phyloP scores from a whole-genome alignment of 2,329 filamentous ascomycete species.

The Fusarium pseudocircinatum region DNA sequence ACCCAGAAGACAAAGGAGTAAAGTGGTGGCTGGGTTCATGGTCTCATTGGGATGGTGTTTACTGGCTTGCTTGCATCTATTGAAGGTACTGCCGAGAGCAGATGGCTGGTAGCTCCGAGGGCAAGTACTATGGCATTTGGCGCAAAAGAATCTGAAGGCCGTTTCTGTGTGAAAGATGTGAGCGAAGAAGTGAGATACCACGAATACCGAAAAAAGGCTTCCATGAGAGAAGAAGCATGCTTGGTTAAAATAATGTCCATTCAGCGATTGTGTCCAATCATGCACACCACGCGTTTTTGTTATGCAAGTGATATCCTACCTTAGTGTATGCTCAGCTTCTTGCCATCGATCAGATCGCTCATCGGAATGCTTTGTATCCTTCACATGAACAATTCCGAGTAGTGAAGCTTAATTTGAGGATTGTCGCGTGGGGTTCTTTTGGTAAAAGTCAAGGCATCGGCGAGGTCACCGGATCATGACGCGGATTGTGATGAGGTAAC shows the following conservation, averaged over 20 bases:
- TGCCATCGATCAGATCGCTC: neutral
- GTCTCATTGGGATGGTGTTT: constrained; percentile 73
- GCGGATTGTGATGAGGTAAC: neutral
- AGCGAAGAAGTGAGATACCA: constrained; percentile 43
- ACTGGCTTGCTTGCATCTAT: constrained; percentile 69
- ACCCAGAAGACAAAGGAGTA: constrained; percentile 99
- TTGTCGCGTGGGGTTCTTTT: neutral
- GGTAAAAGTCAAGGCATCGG: neutral
- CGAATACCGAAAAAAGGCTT: constrained; percentile 37
- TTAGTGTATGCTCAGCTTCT: neutral
- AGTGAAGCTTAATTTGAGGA: neutral
- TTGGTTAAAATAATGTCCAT: constrained; percentile 38
- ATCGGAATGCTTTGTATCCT: neutral
- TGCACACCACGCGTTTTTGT: neutral
- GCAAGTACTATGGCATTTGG: constrained; percentile 61
- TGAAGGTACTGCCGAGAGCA: constrained; percentile 60
- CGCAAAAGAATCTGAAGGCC: constrained; percentile 53
- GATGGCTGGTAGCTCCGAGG: constrained; percentile 59
- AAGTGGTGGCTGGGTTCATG: constrained; percentile 59
- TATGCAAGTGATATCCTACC: neutral
- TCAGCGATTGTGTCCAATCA: constrained; percentile 9
- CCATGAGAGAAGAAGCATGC: constrained; percentile 33
- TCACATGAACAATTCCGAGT: too few relatives aligned
- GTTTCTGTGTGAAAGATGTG: constrained; percentile 43
- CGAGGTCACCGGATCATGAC: constrained; percentile 11